phyloP scores from a whole-genome alignment of 164 flowering plant genomes.

The Platanus orientalis region DNA sequence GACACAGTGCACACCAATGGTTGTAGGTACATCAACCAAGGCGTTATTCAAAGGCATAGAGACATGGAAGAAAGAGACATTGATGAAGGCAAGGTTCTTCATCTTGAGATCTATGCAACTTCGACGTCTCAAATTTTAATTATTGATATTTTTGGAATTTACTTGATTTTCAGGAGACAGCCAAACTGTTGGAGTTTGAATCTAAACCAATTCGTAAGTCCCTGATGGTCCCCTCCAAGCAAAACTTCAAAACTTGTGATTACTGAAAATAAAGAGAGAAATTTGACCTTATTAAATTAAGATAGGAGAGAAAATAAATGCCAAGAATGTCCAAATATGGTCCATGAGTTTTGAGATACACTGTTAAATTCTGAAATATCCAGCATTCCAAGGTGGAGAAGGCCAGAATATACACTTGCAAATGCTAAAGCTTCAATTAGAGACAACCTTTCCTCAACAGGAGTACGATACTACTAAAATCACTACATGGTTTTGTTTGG shows the following conservation, averaged over 20 bases:
- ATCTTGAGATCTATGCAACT: background rate
- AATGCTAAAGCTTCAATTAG: too few relatives aligned
- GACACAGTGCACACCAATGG: background rate
- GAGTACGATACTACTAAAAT: too few relatives aligned
- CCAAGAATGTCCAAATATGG: background rate
- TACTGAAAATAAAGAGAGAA: background rate
- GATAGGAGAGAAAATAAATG: background rate
- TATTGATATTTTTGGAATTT: background rate
- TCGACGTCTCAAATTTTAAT: background rate
- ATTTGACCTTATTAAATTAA: background rate
- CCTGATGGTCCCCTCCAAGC: background rate
- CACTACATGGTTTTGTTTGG: too few relatives aligned
- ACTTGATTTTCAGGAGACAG: constrained; percentile 47
- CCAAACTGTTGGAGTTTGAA: constrained; percentile 38
- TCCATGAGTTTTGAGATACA: too few relatives aligned
- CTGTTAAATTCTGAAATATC: too few relatives aligned
- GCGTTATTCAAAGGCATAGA: constrained; percentile 63
- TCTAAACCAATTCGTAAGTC: constrained; percentile 30
- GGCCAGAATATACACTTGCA: too few relatives aligned
- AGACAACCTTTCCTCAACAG: too few relatives aligned
- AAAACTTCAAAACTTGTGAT: background rate
- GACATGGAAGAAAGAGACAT: constrained; percentile 72
- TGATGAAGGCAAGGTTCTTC: constrained; percentile 40
- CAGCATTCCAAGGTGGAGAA: too few relatives aligned
- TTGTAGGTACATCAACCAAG: constrained; percentile 56